Base-by-base conservation (phyloP, 495 filamentous ascomycete species). In the Penicillium dipodomyicola region DNA sequence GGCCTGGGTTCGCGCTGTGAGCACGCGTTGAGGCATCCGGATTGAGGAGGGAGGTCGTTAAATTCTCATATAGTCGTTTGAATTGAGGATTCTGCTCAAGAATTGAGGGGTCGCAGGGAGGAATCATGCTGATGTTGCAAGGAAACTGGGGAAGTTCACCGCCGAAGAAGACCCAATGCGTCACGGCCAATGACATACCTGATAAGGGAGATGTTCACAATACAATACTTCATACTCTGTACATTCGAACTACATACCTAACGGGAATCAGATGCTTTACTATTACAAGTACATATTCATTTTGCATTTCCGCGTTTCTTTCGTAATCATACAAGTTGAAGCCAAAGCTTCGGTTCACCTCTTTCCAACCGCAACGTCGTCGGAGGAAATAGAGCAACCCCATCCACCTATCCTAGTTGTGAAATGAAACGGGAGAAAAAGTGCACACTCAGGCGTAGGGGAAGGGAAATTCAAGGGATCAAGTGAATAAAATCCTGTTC, bases 81-180 rank as follows among this genome's bases (percentile, higher is more conserved):
- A 90, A 90, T 44, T 84, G 75, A 22, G 84, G 84, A 54, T 88
- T 89, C 27, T 74, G 75, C 48, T 82, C 72, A 2, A 90, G 72
- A 45, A 90, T 77, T 1, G 76, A 65, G 25, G 82, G 78, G 30
- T 89, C 85, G 49, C 87, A 77, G 7, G 84, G 84, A 0, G 86
- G 84, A 3, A 89, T 71, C 87, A 90, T 90, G 33, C 56, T 78
- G 59, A 37, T 52, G 54, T 53, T 50, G 47, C 49, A 44, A 54
- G 59, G 22, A 41, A 49, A 19, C 47, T 37, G 47, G 58, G 43
- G 44, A 55, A 54, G 37, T 65, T 63, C 61, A 67, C 65, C 63
- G 67, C 67, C 63, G 42, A 46, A 54, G n/a, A 29, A 52, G 7
- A 46, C 29, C 27, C 41, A 30, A 20, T 19, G 14, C 35, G 49